Evolutionary conservation across 2,329 filamentous ascomycete genomes (phyloP), one percentile per base, ranked within the genome.

Genomic region (Chaetomiaceae sp.): DNA sequence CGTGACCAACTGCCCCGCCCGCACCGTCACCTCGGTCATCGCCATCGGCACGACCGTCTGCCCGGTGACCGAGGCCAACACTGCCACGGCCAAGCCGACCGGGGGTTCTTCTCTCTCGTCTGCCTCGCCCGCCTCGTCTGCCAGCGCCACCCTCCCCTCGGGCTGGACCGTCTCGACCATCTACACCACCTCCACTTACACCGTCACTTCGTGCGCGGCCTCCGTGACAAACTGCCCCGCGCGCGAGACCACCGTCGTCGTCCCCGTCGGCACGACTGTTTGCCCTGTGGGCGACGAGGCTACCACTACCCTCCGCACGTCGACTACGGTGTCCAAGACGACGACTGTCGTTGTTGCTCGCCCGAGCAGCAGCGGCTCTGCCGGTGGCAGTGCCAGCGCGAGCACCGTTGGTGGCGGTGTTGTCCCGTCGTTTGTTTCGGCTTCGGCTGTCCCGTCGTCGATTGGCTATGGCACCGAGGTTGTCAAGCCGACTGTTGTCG

Each of bases 11-110:
- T 67, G 65, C 60, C 65, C 65, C 7, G 57, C 49, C 40, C 56
- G 58, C 38, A 38, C 58, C 37, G 61, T 64, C 20, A 65, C 63
- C 17, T 61, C 61, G 17, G 57, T 65, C 59, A 62, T 65, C 36
- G 58, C 67, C 37, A 59, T 66, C 39, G 49, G 63, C 46, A 72
- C 68, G 34, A 75, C 72, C 39, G 64, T 75, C 51, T 75, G 72
- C 68, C 73, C 74, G 11, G 67, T 75, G 20, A 61, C 60, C 22
- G 55, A 53, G 33, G 54, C 51, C 43, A 42, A 33, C 15, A 17
- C n/a, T n/a, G n/a, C 51, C 12, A 38, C 34, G 38, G 33, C 40
- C 39, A 38, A 31, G 27, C 27, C 27, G 3, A 31, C 27, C n/a
- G n/a, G n/a, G n/a, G n/a, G n/a, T n/a, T n/a, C n/a, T n/a, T n/a